These are phyloP conservation scores for Elymus sibiricus DNA, from an alignment of 176 grass and related monocot species.

Conservation along the genomic window DNA sequence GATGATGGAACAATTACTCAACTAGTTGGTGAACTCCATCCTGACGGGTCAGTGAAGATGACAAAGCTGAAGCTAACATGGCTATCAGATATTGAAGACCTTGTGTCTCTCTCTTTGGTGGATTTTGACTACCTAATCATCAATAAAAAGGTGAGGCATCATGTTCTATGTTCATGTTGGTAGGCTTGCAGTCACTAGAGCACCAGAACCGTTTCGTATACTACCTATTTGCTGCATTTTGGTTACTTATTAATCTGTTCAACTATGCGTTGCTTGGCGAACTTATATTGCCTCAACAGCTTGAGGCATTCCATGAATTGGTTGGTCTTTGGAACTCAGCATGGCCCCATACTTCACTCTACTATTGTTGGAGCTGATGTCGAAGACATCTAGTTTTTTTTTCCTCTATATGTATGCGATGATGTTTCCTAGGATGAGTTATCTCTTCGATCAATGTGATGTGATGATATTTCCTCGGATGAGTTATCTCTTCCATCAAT, in stretches of 20 bases:
- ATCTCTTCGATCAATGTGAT: background rate
- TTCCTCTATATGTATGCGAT: background rate
- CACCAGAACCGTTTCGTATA: background rate
- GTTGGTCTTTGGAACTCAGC: background rate
- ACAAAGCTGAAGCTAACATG: conserved; percentile 91
- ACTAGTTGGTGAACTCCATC: conserved; percentile 69
- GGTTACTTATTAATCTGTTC: background rate
- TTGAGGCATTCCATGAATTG: background rate
- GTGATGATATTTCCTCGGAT: too few species aligned
- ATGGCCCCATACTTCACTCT: background rate
- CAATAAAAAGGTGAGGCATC: conserved; percentile 69
- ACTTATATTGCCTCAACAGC: background rate
- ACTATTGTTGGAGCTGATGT: background rate
- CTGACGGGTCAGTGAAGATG: conserved; percentile 81
- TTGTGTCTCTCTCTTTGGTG: conserved; percentile 64
- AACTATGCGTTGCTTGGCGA: background rate
- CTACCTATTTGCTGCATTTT: background rate
- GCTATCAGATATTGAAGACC: conserved; percentile 76
- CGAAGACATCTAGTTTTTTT: background rate
- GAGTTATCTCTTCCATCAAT: background rate
- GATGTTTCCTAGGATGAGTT: background rate
- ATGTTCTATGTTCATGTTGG: background rate
- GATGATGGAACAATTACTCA: conserved; percentile 55
- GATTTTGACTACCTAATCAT: conserved; percentile 85
- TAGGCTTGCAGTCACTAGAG: background rate